Evolutionary conservation across 2,329 filamentous ascomycete species (phyloP).

Genomic region (Metarhizium brunneum): DNA sequence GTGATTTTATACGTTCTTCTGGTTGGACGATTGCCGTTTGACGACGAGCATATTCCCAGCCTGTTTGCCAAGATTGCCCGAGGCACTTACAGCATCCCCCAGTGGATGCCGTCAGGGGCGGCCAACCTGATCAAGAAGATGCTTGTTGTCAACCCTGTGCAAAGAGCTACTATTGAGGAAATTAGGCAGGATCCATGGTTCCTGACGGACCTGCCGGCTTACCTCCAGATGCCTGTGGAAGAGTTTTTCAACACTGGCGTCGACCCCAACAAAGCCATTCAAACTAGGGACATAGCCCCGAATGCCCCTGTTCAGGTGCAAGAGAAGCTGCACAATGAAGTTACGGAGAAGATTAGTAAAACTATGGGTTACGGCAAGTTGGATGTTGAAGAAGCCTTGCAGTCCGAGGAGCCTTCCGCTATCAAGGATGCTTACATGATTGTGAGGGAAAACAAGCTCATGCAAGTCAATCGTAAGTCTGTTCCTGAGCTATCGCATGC

Average conservation of each 20-base stretch:
- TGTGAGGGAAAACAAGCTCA: conserved; percentile 93
- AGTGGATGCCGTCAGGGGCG: conserved; percentile 81
- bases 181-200: conserved; percentile 96
- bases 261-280: conserved; percentile 84
- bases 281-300: conserved; percentile 71
- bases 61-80: conserved; percentile 97
- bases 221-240: conserved; percentile 78
- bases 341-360: conserved; percentile 91
- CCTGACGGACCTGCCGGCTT: conserved; percentile 72
- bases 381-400: conserved; percentile 89
- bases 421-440: conserved; percentile 99
- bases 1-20: conserved; percentile 82
- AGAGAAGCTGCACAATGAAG: conserved; percentile 82
- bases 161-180: conserved; percentile 87
- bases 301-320: conserved; percentile 70
- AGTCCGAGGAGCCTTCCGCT: conserved; percentile 85
- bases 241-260: conserved; percentile 93
- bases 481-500: neutral
- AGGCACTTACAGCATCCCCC: conserved; percentile 85
- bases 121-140: conserved; percentile 79
- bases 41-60: conserved; percentile 96
- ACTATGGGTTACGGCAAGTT: conserved; percentile 96
- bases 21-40: conserved; percentile 80
- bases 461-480: conserved; percentile 82
- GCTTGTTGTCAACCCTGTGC: conserved; percentile 90